These are phyloP conservation scores for Phytophthora aleatoria DNA, from an alignment of 352 stramenopile species.

Conservation along the genomic window DNA sequence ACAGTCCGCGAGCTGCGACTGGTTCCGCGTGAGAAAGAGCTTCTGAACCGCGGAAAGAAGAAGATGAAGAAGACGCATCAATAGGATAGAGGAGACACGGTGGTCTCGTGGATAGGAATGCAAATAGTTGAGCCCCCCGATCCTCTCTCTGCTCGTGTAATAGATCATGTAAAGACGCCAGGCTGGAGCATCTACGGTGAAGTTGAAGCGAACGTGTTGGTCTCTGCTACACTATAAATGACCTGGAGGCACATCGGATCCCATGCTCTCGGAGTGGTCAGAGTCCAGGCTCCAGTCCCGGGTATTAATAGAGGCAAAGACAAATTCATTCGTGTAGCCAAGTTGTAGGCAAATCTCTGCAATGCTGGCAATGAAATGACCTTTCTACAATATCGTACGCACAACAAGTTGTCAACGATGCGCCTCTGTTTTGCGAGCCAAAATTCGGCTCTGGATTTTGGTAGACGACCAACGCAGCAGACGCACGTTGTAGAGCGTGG, in stretches of 20 bases:
- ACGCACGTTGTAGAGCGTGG: not conserved
- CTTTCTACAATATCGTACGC: conserved; percentile 13
- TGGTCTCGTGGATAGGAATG: conserved; percentile 25
- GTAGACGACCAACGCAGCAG: conserved; percentile 11
- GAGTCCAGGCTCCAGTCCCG: not conserved
- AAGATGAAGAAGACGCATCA: conserved; percentile 22
- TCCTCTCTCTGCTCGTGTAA: conserved; percentile 20
- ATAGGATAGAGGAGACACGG: conserved; percentile 35
- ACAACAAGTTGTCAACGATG: not conserved
- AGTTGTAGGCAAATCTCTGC: conserved; percentile 12
- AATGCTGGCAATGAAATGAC: conserved; percentile 2
- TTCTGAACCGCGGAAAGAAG: conserved; percentile 46
- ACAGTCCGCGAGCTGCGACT: conserved; percentile 83
- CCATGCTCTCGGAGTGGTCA: conserved; percentile 3
- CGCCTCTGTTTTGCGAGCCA: conserved; percentile 12
- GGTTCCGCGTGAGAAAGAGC: conserved; percentile 74
- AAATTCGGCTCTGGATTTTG: conserved; percentile 23
- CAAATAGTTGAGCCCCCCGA: conserved; percentile 23
- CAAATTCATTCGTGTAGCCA: conserved; percentile 33
- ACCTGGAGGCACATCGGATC: conserved; percentile 8
- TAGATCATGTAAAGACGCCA: conserved; percentile 20
- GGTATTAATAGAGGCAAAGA: not conserved
- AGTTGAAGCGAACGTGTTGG: not conserved
- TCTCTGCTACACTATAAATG: too few species aligned
- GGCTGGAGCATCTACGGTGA: conserved; percentile 7